These are phyloP conservation scores for Mucor saturninus DNA, from an alignment of 371 early-diverging fungal species.

Conservation along the genomic window DNA sequence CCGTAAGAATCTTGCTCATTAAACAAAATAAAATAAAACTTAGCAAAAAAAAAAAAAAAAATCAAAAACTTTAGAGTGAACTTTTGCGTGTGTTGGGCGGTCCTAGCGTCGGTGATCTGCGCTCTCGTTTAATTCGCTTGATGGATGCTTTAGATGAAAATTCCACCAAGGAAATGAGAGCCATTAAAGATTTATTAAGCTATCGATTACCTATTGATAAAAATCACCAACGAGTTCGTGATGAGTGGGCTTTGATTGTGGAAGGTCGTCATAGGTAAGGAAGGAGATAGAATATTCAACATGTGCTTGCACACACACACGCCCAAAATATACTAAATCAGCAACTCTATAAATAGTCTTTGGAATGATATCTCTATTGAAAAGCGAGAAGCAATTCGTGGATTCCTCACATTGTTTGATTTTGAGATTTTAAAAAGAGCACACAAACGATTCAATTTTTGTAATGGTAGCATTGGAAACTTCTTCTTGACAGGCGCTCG, in stretches of 20 bases:
- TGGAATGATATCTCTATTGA: conserved; percentile 65
- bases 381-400: conserved; percentile 72
- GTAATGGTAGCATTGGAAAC: conserved; percentile 77
- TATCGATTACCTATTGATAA: conserved; percentile 67
- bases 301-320: not conserved
- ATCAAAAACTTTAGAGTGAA: conserved; percentile 47
- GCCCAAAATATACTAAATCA: not conserved
- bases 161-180: conserved; percentile 43
- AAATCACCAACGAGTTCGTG: conserved; percentile 53
- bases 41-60: conserved; percentile 2
- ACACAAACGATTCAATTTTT: conserved; percentile 72
- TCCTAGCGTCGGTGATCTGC: conserved; percentile 75
- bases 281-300: not conserved
- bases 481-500: conserved; percentile 77
- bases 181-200: conserved; percentile 68
- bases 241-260: conserved; percentile 71
- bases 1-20: conserved; percentile 37
- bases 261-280: conserved; percentile 71
- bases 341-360: conserved; percentile 36
- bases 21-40: not conserved
- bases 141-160: conserved; percentile 51
- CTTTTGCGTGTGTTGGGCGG: conserved; percentile 73
- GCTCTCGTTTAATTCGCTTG: conserved; percentile 65
- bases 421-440: conserved; percentile 68
- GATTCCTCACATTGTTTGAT: conserved; percentile 72